Percentiles rank a stretch among this genome's conserved stretches.
phyloP scores from a whole-genome alignment of 2,329 filamentous ascomycete species.

The Fusarium sp. region DNA sequence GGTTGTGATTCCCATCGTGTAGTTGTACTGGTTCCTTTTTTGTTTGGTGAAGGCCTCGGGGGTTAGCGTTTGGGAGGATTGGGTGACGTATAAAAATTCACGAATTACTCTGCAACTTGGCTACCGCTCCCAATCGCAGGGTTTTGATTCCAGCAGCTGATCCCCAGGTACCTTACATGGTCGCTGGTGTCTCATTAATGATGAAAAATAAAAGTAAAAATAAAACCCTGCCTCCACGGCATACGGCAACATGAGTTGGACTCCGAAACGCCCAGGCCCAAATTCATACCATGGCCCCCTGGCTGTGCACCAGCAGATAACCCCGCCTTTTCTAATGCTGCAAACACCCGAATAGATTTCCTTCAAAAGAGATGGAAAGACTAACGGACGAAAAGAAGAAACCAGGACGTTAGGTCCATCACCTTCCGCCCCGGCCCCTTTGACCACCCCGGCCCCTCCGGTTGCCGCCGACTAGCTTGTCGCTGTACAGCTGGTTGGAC shows the following conservation, averaged over 20 bases:
- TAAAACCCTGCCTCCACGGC: not conserved
- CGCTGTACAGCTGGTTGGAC: slow-evolving; percentile 67
- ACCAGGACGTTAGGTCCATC: slow-evolving; percentile 8
- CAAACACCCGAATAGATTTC: slow-evolving; percentile 3
- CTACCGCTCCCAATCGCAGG: not conserved
- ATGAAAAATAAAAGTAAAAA: not conserved
- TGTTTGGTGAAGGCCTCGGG: slow-evolving; percentile 7
- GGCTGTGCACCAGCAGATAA: slow-evolving; percentile 9
- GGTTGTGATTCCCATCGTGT: slow-evolving; percentile 42
- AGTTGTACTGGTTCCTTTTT: slow-evolving; percentile 40
- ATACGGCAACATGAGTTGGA: slow-evolving; percentile 9
- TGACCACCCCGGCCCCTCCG: slow-evolving; percentile 49
- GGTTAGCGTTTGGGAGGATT: slow-evolving; percentile 24
- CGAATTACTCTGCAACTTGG: slow-evolving; percentile 21
- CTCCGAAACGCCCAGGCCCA: slow-evolving; percentile 39
- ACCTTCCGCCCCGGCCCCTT: slow-evolving; percentile 44
- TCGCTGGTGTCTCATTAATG: slow-evolving; percentile 1
- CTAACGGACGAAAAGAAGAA: not conserved
- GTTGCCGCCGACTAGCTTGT: slow-evolving; percentile 57
- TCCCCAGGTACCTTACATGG: not conserved
- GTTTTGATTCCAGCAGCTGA: not conserved
- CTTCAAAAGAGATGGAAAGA: not conserved
- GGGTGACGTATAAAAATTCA: slow-evolving; percentile 37
- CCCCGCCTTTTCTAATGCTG: slow-evolving; percentile 32
- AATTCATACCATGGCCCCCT: slow-evolving; percentile 11